A percentile compares a stretch with the other conserved stretches of the same genome.
These are phyloP conservation scores for Debaryomyces hansenii DNA, from an alignment of 805 yeast genomes.

Conservation along the genomic window DNA sequence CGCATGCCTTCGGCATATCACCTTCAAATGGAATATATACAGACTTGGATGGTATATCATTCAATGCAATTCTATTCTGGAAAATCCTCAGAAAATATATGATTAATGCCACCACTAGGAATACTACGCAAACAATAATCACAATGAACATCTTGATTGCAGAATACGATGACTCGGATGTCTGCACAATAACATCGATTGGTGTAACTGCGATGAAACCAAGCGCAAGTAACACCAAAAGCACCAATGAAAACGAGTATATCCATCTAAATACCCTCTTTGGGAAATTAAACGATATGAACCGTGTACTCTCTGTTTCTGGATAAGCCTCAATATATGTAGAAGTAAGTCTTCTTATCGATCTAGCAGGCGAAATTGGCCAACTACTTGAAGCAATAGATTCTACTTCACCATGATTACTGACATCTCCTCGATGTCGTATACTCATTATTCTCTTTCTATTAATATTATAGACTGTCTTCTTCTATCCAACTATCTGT, in stretches of 20 bases:
- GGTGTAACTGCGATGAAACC: constrained; percentile 74
- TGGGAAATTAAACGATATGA: constrained; percentile 13
- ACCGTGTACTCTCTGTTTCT: not conserved
- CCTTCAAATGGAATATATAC: constrained; percentile 64
- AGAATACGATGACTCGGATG: constrained; percentile 53
- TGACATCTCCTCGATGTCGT: not conserved
- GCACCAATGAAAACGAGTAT: constrained; percentile 26
- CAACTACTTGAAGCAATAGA: not conserved
- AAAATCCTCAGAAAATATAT: constrained; percentile 61
- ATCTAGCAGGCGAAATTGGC: not conserved
- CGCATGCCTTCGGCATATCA: constrained; percentile 42
- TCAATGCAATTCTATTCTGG: constrained; percentile 55
- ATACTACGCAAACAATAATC: constrained; percentile 64
- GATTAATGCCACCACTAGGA: constrained; percentile 49
- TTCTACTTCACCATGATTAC: not conserved
- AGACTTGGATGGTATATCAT: constrained; percentile 70
- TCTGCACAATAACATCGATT: constrained; percentile 69
- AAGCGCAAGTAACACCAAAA: constrained; percentile 27
- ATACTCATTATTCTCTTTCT: not conserved
- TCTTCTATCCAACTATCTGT: too few species aligned
- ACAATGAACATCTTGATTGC: constrained; percentile 83
- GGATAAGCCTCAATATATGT: not conserved
- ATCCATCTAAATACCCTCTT: constrained; percentile 25
- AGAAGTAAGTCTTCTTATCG: not conserved
- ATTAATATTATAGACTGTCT: too few species aligned